Base-by-base conservation (phyloP, 108 stramenopile species). In the Nannochloropsis salina region DNA sequence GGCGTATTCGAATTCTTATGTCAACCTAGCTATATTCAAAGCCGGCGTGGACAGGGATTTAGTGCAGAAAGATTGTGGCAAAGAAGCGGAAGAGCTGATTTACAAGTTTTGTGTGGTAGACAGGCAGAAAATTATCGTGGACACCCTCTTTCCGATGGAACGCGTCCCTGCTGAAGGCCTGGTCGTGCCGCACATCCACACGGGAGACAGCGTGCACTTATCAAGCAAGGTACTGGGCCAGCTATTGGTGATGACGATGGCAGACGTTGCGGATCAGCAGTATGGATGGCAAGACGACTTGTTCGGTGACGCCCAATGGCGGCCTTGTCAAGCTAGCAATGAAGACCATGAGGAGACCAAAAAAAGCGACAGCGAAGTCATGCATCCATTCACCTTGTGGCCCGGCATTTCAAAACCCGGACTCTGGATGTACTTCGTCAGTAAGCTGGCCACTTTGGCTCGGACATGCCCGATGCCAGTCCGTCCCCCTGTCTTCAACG, bases 21-120 rank as follows among this genome's bases (percentile, higher is more conserved):
- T 90, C 4, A 87, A 87, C 45, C 83, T 90, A 42, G 87, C 86
- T 20, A 42, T 90, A 5, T 90, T 85, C 74, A 86, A 90, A 74
- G 61, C 61, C 61, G 61, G 61, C 88, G 42, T 84, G 9, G 85
- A 41, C 9, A 83, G 87, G 21, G 80, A 79, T 10, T 44, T 85
- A 21, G 85, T 90, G 87, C 80, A n/a, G 44, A 21, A 81, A 9
- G 80, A 87, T 31, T 20, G 87, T 43, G 90, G 90, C 9, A 18
- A 18, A 9, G 44, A 85, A 79, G 90, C 90, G 20, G 90, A 90
- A 83, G 80, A 85, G 42, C 45, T 90, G 6, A 86, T 90, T 3
- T 61, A 90, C 83, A 41, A 87, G 44, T 91, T 91, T 47, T 91
- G 90, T 45, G 89, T 86, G 82, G 86, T 90, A 21, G 87, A 90